A percentile compares a stretch with the other conserved stretches of the same genome.
Evolutionary conservation across 2,329 filamentous ascomycete genomes (phyloP).

Genomic region (Ceratocystis lukuohia): DNA sequence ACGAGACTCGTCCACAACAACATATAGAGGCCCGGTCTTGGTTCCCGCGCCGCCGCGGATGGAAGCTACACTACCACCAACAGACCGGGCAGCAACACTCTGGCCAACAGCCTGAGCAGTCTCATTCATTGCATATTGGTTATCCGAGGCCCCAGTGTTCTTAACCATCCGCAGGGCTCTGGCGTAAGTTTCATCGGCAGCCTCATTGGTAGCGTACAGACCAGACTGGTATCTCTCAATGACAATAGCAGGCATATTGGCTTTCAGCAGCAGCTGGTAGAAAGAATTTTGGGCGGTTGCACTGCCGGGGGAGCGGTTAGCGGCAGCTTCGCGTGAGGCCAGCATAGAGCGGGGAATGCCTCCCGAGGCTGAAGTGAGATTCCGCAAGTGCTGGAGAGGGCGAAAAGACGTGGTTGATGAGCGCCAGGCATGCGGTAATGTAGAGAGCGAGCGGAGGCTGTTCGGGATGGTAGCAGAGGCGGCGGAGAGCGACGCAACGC

Average conservation of each 20-base stretch:
- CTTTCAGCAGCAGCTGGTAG: slow-evolving; percentile 78
- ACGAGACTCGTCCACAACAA: slow-evolving; percentile 84
- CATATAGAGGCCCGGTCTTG: slow-evolving; percentile 80
- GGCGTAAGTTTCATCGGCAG: slow-evolving; percentile 65
- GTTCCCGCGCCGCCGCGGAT: slow-evolving; percentile 48
- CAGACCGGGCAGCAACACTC: slow-evolving; percentile 59
- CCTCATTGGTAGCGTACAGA: slow-evolving; percentile 66
- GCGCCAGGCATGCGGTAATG: slow-evolving; percentile 8
- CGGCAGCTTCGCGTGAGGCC: slow-evolving; percentile 75
- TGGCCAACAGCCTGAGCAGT: slow-evolving; percentile 66
- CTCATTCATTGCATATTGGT: slow-evolving; percentile 27
- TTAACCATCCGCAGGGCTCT: slow-evolving; percentile 21
- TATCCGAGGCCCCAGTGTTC: slow-evolving; percentile 13
- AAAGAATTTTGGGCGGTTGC: slow-evolving; percentile 84
- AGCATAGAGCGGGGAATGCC: slow-evolving; percentile 52
- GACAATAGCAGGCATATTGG: slow-evolving; percentile 86
- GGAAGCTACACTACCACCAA: slow-evolving; percentile 51
- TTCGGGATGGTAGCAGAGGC: slow-evolving; percentile 22
- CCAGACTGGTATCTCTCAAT: slow-evolving; percentile 81
- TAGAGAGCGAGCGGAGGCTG: slow-evolving; percentile 21
- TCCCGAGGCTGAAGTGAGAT: slow-evolving; percentile 27
- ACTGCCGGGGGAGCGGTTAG: slow-evolving; percentile 82
- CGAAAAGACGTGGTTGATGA: slow-evolving; percentile 1
- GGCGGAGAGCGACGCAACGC: slow-evolving; percentile 10
- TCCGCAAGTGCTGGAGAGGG: slow-evolving; percentile 13